A percentile compares a stretch with the other conserved stretches of the same genome.
Conservation (phyloP, 345 rosid genomes). For the Syzygium grande region DNA sequence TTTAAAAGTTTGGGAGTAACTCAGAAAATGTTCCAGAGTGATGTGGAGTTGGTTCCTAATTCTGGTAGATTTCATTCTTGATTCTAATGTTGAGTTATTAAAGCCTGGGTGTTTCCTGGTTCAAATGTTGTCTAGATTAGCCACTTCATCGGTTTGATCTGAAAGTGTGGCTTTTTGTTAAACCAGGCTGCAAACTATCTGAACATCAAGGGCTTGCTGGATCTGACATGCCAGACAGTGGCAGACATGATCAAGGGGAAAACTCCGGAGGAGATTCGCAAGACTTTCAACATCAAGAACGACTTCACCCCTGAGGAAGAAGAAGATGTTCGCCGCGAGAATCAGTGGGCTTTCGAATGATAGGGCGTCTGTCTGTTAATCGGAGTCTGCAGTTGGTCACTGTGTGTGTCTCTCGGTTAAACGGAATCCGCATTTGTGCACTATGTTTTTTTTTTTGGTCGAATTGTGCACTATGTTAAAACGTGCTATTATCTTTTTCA, state of each 20-base stretch:
- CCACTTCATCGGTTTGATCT: neutral
- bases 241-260: neutral
- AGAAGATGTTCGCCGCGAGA: neutral
- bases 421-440: neutral
- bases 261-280: neutral
- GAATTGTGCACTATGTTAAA: neutral
- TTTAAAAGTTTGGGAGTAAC: neutral
- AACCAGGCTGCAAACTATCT: neutral
- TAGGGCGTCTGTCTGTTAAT: no score
- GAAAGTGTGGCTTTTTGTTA: neutral
- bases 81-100: neutral
- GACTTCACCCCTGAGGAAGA: neutral
- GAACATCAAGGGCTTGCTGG: neutral
- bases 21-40: neutral
- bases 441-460: no score
- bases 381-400: neutral
- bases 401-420: neutral
- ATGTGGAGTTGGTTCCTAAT: neutral
- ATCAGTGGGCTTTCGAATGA: neutral
- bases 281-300: neutral
- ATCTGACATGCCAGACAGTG: neutral
- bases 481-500: neutral
- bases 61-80: neutral
- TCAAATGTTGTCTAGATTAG: neutral
- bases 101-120: neutral